Base-by-base conservation (phyloP, 148 eudicot genomes). In the Heliamphora exappendiculata region DNA sequence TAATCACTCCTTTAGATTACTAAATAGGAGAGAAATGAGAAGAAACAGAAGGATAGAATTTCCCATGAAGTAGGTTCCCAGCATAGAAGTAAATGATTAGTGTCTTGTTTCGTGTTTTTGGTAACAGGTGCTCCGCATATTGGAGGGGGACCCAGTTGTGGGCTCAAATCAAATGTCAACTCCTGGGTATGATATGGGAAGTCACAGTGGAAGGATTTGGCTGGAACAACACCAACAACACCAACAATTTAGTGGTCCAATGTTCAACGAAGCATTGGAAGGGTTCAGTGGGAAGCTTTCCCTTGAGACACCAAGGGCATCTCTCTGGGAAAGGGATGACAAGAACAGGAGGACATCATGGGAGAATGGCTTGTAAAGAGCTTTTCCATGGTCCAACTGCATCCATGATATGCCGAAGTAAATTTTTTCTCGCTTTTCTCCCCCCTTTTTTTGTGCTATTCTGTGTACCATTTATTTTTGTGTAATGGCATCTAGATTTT, bases 101-200 rank as follows among this genome's bases (percentile, higher is more conserved):
- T 11, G 5, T 49, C 17, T 49, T 70, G 42, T 55, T 59, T 42
- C 12, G 29, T 17, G 1, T 81, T 50, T 17, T 13, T 24, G 45
- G 29, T 67, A 5, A 22, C 71, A 93, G 97, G 97, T 93, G 68
- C 87, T 93, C 0, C 89, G 97, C 0, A 81, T 93, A 66, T 88
- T 93, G 54, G 97, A 93, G 76, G 97, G 97, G 20, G 95, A 91
- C 70, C 68, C 82, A 76, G 78, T 84, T 75, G 73, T 87, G 88
- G 96, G 88, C 69, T 89, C 93, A 0, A 82, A 87, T 26, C 84
- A 70, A 45, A 37, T 60, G 75, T 83, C 81, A 6, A 82, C 90
- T 2, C 87, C 88, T 10, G 75, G 85, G 54, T 71, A 75, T 50
- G 96, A 89, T 31, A 85, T 77, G 34, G 93, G 96, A 28, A 91